phyloP scores from a whole-genome alignment of 805 yeast genomes.

The Blastobotrys muscicola region DNA sequence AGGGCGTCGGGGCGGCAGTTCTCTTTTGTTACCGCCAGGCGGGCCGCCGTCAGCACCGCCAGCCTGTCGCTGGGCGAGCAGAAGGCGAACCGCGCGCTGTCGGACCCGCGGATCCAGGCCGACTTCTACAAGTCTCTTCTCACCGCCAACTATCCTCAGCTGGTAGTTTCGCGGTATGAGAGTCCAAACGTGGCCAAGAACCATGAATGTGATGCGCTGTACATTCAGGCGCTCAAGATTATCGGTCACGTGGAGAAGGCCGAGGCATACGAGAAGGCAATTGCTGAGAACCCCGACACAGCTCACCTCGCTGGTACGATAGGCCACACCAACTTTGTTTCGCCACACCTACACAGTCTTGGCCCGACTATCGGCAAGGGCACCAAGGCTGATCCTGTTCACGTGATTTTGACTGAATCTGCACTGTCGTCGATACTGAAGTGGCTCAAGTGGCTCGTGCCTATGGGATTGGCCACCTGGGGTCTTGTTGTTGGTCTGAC shows the following conservation, averaged over 20 bases:
- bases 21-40: too few relatives aligned
- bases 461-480: constrained; percentile 70
- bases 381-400: constrained; percentile 62
- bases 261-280: constrained; percentile 46
- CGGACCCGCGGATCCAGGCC: constrained; percentile 67
- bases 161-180: constrained; percentile 89
- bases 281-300: constrained; percentile 28
- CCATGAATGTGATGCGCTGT: constrained; percentile 67
- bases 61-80: constrained; percentile 46
- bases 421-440: constrained; percentile 67
- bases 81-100: constrained; percentile 68
- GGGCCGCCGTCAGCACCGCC: not conserved
- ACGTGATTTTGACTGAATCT: constrained; percentile 87
- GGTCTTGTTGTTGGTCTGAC: constrained; percentile 73
- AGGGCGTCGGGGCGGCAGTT: not conserved
- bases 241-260: constrained; percentile 75
- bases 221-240: constrained; percentile 70
- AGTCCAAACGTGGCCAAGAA: constrained; percentile 86
- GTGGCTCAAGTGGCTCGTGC: constrained; percentile 83
- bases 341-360: too few relatives aligned
- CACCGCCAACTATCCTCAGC: constrained; percentile 83
- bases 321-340: not conserved
- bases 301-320: constrained; percentile 1
- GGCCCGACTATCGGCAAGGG: constrained; percentile 16
- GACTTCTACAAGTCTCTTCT: constrained; percentile 69